Evolutionary conservation across 2,329 filamentous ascomycete species (phyloP).

Genomic region (Apiospora saccharicola): DNA sequence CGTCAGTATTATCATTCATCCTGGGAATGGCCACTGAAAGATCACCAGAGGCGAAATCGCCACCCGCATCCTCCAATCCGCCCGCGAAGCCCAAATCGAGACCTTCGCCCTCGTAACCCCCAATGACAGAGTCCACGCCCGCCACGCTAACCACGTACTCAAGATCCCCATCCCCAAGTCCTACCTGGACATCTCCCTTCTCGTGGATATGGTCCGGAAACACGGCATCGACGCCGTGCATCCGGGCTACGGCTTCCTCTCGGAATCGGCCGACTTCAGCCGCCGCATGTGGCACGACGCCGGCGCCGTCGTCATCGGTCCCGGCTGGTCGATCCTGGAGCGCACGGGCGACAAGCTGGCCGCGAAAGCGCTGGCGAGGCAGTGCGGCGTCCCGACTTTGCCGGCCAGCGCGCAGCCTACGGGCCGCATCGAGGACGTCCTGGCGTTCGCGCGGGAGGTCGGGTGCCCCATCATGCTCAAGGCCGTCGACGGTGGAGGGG

Average conservation of each 20-base stretch:
- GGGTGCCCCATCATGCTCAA: conserved; percentile 61
- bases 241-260: conserved; percentile 71
- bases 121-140: conserved; percentile 62
- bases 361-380: conserved; percentile 47
- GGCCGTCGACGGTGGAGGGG: conserved; percentile 71
- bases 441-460: conserved; percentile 48
- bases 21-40: no score
- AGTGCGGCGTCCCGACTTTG: conserved; percentile 51
- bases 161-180: conserved; percentile 50
- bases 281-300: conserved; percentile 53
- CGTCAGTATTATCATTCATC: not conserved
- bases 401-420: conserved; percentile 42
- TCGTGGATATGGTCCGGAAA: conserved; percentile 55
- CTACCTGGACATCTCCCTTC: conserved; percentile 43
- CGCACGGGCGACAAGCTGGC: conserved; percentile 40
- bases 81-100: conserved; percentile 59
- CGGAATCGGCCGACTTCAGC: conserved; percentile 69
- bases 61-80: conserved; percentile 64
- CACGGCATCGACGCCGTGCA: conserved; percentile 62
- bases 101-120: conserved; percentile 63
- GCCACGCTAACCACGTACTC: conserved; percentile 58
- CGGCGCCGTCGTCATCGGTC: conserved; percentile 66
- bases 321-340: conserved; percentile 59
- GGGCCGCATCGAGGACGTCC: conserved; percentile 55
- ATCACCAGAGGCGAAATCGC: conserved; percentile 67